Conservation (phyloP, 208 protist genomes). For the Wallacemonas sp. region DNA sequence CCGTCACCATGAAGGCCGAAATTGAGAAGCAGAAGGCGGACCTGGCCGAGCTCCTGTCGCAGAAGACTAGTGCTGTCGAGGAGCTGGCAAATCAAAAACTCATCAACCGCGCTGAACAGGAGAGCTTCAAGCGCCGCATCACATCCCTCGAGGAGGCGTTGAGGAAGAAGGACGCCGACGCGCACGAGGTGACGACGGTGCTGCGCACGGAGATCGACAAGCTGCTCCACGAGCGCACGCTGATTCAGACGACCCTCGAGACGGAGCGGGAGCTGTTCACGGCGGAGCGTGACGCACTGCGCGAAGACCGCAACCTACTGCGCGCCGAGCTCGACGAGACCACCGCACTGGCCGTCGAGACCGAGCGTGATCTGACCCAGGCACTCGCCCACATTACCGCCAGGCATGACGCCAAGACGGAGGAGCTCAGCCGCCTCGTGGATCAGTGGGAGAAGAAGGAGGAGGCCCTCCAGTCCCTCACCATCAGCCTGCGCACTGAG, state of each 20-base stretch:
- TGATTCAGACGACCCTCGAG: constrained; percentile 27
- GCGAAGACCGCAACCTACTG: constrained; percentile 28
- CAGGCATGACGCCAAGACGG: constrained; percentile 50
- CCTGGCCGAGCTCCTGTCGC: constrained; percentile 44
- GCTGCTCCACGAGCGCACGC: constrained; percentile 38
- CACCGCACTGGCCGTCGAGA: constrained; percentile 26
- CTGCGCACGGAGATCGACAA: constrained; percentile 60
- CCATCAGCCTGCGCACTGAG: constrained; percentile 79
- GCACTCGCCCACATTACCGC: constrained; percentile 83
- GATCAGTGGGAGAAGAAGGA: constrained; percentile 52
- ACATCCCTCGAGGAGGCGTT: constrained; percentile 74
- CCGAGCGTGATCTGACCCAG: constrained; percentile 68
- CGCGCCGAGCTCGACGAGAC: constrained; percentile 33
- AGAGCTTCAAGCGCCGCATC: constrained; percentile 73
- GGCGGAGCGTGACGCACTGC: constrained; percentile 24
- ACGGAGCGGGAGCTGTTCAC: constrained; percentile 29
- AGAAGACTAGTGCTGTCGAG: constrained; percentile 48
- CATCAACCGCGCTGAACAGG: constrained; percentile 68
- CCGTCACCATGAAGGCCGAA: constrained; percentile 68
- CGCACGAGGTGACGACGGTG: constrained; percentile 71
- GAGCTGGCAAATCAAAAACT: constrained; percentile 73
- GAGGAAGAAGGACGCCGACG: constrained; percentile 75
- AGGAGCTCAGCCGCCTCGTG: constrained; percentile 57
- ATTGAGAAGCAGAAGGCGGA: constrained; percentile 76
- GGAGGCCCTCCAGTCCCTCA: constrained; percentile 71